phyloP scores from a whole-genome alignment of 164 flowering plant species.

The Chimonanthus salicifolius region DNA sequence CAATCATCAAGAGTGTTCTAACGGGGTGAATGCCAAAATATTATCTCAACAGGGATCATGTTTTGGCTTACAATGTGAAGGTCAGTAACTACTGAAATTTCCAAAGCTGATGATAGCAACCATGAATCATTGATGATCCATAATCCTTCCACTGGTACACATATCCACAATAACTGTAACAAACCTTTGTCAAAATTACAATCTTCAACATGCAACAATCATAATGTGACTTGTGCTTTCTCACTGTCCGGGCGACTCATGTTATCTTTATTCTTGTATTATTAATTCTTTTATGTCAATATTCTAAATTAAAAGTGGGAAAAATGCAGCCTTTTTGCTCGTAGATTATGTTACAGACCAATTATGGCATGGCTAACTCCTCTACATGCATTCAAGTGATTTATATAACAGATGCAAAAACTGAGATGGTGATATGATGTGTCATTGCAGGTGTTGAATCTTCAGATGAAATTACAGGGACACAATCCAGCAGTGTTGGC shows the following conservation, averaged over 20 bases:
- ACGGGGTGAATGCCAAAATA: slow-evolving; percentile 11
- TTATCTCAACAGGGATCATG: slow-evolving; percentile 13
- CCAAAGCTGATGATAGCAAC: neutral
- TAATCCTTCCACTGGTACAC: neutral
- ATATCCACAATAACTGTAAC: neutral
- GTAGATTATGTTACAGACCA: neutral
- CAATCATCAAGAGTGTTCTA: slow-evolving; percentile 12
- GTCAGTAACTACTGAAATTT: slow-evolving; percentile 12
- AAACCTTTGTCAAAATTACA: neutral
- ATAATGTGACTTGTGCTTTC: neutral
- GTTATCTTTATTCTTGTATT: neutral
- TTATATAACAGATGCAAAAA: neutral
- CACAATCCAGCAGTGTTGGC: slow-evolving; percentile 4
- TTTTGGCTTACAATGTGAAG: slow-evolving; percentile 17
- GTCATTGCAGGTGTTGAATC: slow-evolving; percentile 24
- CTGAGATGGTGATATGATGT: neutral
- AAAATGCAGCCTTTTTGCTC: too few species aligned
- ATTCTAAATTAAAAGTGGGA: neutral
- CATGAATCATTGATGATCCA: neutral
- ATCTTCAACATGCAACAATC: neutral
- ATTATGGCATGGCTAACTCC: neutral
- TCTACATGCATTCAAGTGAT: neutral
- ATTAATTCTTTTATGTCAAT: neutral
- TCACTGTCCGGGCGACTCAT: neutral
- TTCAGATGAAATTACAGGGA: slow-evolving; percentile 15